A percentile compares a stretch with the other conserved stretches of the same genome.
Conservation (phyloP, 225 moss, liverwort and hornwort genomes). For the Pseudisothecium myosuroides region DNA sequence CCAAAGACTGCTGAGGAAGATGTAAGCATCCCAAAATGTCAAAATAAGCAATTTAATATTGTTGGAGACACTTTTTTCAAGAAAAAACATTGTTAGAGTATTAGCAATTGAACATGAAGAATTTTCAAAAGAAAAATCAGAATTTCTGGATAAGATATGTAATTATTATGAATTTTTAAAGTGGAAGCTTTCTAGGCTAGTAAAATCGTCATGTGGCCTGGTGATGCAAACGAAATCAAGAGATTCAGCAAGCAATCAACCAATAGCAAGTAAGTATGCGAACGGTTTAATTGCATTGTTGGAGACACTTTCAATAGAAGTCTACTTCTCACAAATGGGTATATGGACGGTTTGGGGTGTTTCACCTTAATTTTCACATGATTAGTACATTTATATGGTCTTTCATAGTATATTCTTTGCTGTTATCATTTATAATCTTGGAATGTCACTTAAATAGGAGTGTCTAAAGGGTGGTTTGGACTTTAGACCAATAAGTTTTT, state of each 20-base stretch:
- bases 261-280: background rate
- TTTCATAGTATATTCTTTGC: background rate
- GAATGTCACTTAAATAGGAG: background rate
- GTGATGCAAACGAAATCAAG: background rate
- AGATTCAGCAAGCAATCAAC: fast-evolving
- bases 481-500: background rate
- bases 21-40: too few relatives aligned
- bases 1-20: too few relatives aligned
- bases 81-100: background rate
- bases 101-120: background rate
- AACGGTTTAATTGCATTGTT: fast-evolving
- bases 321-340: fast-evolving
- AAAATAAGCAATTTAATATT: background rate
- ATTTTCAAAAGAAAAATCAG: background rate
- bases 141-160: fast-evolving
- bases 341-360: fast-evolving
- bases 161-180: background rate
- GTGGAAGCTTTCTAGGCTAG: background rate
- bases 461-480: fast-evolving
- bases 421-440: background rate
- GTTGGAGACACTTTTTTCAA: background rate
- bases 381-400: background rate
- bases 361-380: background rate
- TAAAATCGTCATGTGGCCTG: fast-evolving
- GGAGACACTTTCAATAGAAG: background rate